Conservation (phyloP, 1,284 basidiomycete species). For the Marasmius fiardii region DNA sequence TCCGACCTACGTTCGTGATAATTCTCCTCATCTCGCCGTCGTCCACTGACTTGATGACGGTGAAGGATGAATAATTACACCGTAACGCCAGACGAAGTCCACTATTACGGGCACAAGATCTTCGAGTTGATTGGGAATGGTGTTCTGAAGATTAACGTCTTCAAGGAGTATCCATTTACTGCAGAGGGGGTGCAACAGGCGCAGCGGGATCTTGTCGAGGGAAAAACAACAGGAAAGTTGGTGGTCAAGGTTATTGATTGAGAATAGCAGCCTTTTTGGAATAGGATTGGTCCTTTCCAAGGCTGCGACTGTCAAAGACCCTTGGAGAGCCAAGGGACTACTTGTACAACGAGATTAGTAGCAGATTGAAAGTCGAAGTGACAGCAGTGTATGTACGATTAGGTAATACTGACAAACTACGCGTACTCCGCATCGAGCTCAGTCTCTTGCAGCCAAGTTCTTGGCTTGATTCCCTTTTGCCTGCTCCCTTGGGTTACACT, state of each 20-base stretch:
- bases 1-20: slow-evolving; percentile 65
- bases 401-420: background rate
- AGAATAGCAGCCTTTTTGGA: background rate
- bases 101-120: slow-evolving; percentile 63
- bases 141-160: slow-evolving; percentile 67
- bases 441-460: background rate
- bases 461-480: background rate
- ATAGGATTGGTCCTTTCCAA: too few relatives aligned
- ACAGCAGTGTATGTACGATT: background rate
- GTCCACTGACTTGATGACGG: background rate
- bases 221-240: slow-evolving; percentile 82
- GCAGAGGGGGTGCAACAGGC: slow-evolving; percentile 77
- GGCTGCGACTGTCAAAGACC: too few relatives aligned
- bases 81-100: slow-evolving; percentile 68
- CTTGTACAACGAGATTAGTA: background rate
- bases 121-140: slow-evolving; percentile 64
- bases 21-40: background rate
- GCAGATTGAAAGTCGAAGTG: background rate
- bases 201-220: slow-evolving; percentile 77
- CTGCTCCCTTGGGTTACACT: background rate
- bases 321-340: background rate
- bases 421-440: background rate
- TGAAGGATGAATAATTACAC: slow-evolving; percentile 65
- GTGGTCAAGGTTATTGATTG: slow-evolving; percentile 56
- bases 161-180: slow-evolving; percentile 82